phyloP scores from a whole-genome alignment of 1,284 basidiomycete genomes.

The Leccinum solheimii region DNA sequence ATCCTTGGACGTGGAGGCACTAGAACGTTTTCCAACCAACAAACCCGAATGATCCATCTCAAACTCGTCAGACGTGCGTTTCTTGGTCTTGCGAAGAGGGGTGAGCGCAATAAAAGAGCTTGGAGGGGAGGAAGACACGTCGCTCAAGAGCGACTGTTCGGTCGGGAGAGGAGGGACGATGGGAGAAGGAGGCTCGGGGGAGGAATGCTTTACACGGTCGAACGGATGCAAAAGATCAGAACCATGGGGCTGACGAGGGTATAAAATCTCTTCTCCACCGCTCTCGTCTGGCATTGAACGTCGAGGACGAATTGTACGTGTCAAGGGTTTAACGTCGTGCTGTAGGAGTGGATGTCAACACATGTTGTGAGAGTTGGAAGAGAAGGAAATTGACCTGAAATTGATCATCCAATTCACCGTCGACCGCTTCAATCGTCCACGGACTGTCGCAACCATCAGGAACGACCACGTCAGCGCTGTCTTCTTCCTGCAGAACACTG shows the following conservation, averaged over 20 bases:
- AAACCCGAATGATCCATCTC: slow-evolving; percentile 70
- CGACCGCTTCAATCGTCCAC: slow-evolving; percentile 84
- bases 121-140: slow-evolving; percentile 49
- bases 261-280: slow-evolving; percentile 80
- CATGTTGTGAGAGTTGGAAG: background rate
- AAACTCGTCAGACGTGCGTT: slow-evolving; percentile 80
- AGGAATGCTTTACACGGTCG: slow-evolving; percentile 35
- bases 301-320: slow-evolving; percentile 52
- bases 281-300: slow-evolving; percentile 75
- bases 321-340: slow-evolving; percentile 42
- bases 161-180: slow-evolving; percentile 29
- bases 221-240: slow-evolving; percentile 37
- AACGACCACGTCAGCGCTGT: slow-evolving; percentile 41
- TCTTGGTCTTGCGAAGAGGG: slow-evolving; percentile 59
- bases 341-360: slow-evolving; percentile 27
- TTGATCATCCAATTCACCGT: slow-evolving; percentile 70
- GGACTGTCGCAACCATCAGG: slow-evolving; percentile 66
- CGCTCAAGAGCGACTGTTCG: slow-evolving; percentile 30
- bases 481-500: slow-evolving; percentile 45
- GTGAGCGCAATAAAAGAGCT: slow-evolving; percentile 56
- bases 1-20: slow-evolving; percentile 32
- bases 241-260: slow-evolving; percentile 60
- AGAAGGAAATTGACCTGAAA: slow-evolving; percentile 51
- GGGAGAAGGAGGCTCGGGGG: slow-evolving; percentile 32
- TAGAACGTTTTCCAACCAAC: slow-evolving; percentile 53